Evolutionary conservation across 1,284 basidiomycete species (phyloP).

Genomic region (Puccinia novopanici): DNA sequence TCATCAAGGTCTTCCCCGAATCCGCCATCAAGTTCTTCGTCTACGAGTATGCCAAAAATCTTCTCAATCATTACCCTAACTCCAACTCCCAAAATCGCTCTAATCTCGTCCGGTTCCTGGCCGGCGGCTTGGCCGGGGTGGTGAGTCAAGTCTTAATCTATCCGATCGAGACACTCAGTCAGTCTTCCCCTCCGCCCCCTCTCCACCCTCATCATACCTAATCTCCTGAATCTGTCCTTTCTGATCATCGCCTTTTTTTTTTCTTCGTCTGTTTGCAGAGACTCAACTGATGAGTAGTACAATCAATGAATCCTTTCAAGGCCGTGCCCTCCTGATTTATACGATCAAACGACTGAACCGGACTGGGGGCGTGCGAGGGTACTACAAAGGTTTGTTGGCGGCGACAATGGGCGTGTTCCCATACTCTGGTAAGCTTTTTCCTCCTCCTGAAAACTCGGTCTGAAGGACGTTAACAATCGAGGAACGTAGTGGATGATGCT

Average conservation of each 20-base stretch:
- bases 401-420: slow-evolving; percentile 62
- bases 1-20: slow-evolving; percentile 92
- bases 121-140: slow-evolving; percentile 93
- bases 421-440: slow-evolving; percentile 57
- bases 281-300: slow-evolving; percentile 75
- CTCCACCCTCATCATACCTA: not conserved
- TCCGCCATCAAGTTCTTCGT: slow-evolving; percentile 95
- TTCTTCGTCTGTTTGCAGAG: slow-evolving; percentile 17
- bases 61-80: slow-evolving; percentile 66
- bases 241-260: not conserved
- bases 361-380: slow-evolving; percentile 79
- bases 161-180: slow-evolving; percentile 81
- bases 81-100: slow-evolving; percentile 71
- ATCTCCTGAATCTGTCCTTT: too few species aligned
- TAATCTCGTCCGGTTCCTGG: slow-evolving; percentile 85
- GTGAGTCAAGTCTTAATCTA: slow-evolving; percentile 92
- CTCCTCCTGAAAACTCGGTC: not conserved
- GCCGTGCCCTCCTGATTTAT: slow-evolving; percentile 67
- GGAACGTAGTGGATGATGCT: too few species aligned
- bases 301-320: slow-evolving; percentile 65
- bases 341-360: slow-evolving; percentile 70
- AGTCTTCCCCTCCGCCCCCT: slow-evolving; percentile 46
- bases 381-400: slow-evolving; percentile 83
- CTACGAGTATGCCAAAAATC: slow-evolving; percentile 87
- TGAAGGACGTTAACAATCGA: too few species aligned